Conservation (phyloP, 257 asterid species). For the Solanum chmielewskii region DNA sequence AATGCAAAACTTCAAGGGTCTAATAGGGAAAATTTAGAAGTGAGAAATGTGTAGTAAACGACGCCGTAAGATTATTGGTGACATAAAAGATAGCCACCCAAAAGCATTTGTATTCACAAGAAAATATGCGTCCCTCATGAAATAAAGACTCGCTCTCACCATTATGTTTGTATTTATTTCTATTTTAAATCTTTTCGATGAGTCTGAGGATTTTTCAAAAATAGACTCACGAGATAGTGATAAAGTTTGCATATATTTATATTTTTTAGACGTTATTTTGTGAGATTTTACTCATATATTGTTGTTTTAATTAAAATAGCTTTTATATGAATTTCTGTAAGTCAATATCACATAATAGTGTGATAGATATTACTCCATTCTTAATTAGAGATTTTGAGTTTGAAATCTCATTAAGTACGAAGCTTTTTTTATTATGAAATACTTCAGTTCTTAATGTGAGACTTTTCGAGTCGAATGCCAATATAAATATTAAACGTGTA, state of each 20-base stretch:
- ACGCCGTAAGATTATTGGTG: slow-evolving; percentile 9
- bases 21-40: neutral
- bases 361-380: too few relatives aligned
- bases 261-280: neutral
- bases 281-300: neutral
- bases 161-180: neutral
- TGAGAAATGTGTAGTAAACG: neutral
- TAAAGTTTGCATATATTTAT: too few relatives aligned
- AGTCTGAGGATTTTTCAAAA: neutral
- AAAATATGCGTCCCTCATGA: slow-evolving; percentile 16
- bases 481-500: too few relatives aligned
- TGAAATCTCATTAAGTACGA: neutral
- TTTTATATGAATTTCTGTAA: neutral
- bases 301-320: neutral
- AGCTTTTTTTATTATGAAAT: neutral
- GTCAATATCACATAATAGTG: neutral
- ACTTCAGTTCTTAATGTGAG: too few relatives aligned
- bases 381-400: neutral
- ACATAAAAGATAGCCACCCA: slow-evolving; percentile 28
- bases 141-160: slow-evolving; percentile 25
- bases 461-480: neutral
- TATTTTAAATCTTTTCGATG: neutral
- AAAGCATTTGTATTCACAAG: slow-evolving; percentile 38
- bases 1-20: neutral
- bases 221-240: fast-evolving